Base-by-base conservation (phyloP, 495 filamentous ascomycete genomes). In the Talaromyces adpressus region DNA sequence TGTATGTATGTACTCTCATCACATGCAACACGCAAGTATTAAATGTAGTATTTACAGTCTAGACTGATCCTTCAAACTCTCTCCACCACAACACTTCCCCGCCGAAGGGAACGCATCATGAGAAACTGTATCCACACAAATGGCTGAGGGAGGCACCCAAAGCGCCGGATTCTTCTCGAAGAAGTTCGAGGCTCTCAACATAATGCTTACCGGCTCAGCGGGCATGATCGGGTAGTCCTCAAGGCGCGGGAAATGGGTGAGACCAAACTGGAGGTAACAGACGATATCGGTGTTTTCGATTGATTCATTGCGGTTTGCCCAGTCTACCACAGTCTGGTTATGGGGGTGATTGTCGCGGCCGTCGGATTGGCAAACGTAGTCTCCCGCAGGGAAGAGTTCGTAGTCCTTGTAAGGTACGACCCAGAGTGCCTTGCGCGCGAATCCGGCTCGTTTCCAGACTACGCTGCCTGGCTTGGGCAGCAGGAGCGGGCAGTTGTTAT, bases 221-320 rank as follows among this genome's bases (percentile, higher is more conserved):
- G 89, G 89, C 88, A 91, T 91, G 58, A 87, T 79, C 5, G 84
- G 84, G 72, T 85, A 87, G 64, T 87, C 84, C 69, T 87, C 84
- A 8, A 75, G 73, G 5, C 84, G 71, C 3, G 83, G 81, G 54
- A 84, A 75, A 68, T 87, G 84, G 29, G 84, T 84, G 57, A 87
- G 73, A 16, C 84, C 84, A 62, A 87, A 87, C 65, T 84, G 81
- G 8, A 86, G 63, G 70, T 82, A 87, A 56, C 82, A 76, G 6
- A 87, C 84, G 52, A 84, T 77, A 63, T 85, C 80, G 27, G 71
- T 72, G 67, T 84, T 83, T 4, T 74, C 72, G 57, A 87, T 82
- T 47, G 72, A 70, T 22, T 87, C 84, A 16, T 77, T 72, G 11
- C 84, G 75, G 3, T 68, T 69, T 4, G 81, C 82, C 80, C 61